Base-by-base conservation (phyloP, 345 rosid species). In the Salix purpurea region DNA sequence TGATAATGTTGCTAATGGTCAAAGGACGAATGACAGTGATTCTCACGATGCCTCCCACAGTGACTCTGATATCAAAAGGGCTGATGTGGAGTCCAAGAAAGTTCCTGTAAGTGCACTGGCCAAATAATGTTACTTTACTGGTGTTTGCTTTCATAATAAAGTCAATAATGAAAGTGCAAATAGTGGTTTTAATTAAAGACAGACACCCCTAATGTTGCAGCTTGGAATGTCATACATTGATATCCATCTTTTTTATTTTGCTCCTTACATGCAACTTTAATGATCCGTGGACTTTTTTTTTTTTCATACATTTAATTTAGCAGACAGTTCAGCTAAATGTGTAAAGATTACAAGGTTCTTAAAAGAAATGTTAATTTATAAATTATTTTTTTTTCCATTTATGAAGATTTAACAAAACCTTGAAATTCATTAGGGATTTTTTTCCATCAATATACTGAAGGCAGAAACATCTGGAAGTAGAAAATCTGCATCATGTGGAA, bases 1-100 rank as follows among this genome's bases (percentile, higher is more conserved):
- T 10, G 92, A 93, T 71, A 73, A 37, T 79, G 70, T 39, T 65
- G 71, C 76, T 58, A 60, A 73, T 67, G 74, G 76, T 79, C 85
- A 42, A 77, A 77, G 37, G 48, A 73, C 82, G 44, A 70, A 80
- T 44, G 85, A 83, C 24, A 37, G 23, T 74, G 83, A 75, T 24
- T 58, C 81, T 61, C 56, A 76, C 15, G 34, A 32, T 21, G 65
- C 42, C 72, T 28, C 82, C 74, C 65, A 50, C 21, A 65, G 70
- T 21, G 74, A 74, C 40, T 5, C 77, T 73, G 70, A 65, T 76
- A 40, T 50, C 13, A 77, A 58, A 76, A 79, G 16, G 71, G 67
- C 39, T 52, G 78, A 68, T 69, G 52, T 58, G 24, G 74, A 52
- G 42, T 77, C 83, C 67, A 79, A 81, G 81, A 81, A 70, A 65